Base-by-base conservation (phyloP, 2,329 filamentous ascomycete species). In the Alternaria triticina region DNA sequence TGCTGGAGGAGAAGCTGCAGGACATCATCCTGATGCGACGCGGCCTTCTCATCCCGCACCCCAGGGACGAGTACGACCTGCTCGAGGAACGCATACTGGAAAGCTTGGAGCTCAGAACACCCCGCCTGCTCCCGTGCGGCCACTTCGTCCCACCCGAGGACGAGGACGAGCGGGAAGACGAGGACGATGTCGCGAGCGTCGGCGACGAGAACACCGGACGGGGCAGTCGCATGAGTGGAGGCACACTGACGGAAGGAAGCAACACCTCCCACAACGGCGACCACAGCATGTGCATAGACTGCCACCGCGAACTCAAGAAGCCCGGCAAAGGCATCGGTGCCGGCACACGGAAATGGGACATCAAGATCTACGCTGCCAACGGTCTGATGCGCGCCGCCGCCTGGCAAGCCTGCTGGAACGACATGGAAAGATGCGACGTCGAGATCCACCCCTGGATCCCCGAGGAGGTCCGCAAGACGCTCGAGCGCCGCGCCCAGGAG, bases 371-470 rank as follows among this genome's bases (percentile, higher is more conserved):
- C 74, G 96, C 96, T 1, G 95, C 94, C 56, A 99, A 98, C 79
- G 96, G 96, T 0, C 83, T 98, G 51, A 97, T 99, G 93, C 88
- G 90, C 62, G 90, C 93, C 6, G 93, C 93, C 0, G 95, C 96
- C 0, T 99, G 96, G 96, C 88, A 88, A 5, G 94, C 94, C 3
- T 95, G 93, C 62, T 99, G 95, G 95, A 91, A 89, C 70, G 95
- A 98, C 80, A 99, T 99, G 96, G 96, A 99, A 81, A 88, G 95
- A n/a, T 93, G 98, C 0, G 96, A 99, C 75, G 92, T 97, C 2
- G 95, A 98, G 79, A 88, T 99, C 56, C 88, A 92, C 72, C 91
- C 96, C 4, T 87, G 90, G 74, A 86, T 94, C 11, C 87, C 89
- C 17, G 78, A 86, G 0, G 80, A 83, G 1, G 75, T 90, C 12